Evolutionary conservation across 345 rosid genomes (phyloP).

Genomic region (Syzygium aqueum): DNA sequence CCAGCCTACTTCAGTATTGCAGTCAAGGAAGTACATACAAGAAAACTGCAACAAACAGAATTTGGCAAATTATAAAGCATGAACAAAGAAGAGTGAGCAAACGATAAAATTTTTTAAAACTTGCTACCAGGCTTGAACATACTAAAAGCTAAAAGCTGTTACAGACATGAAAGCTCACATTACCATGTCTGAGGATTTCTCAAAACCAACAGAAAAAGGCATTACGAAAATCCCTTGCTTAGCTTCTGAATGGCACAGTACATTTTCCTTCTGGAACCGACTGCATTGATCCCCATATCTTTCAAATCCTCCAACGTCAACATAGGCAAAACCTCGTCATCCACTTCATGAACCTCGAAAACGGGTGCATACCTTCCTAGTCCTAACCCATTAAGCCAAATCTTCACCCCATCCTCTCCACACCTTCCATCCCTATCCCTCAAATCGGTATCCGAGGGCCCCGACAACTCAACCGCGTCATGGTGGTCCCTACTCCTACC

Average conservation of each 20-base stretch:
- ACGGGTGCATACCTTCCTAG: conserved; percentile 61
- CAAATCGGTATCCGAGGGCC: conserved; percentile 30
- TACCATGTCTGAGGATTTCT: conserved; percentile 15
- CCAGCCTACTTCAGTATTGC: background rate
- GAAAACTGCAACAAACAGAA: background rate
- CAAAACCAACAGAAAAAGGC: conserved; percentile 63
- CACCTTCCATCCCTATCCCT: conserved; percentile 32
- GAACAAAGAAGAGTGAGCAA: background rate
- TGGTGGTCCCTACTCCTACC: conserved; percentile 14
- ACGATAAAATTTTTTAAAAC: background rate
- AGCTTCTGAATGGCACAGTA: conserved; percentile 67
- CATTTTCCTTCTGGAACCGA: conserved; percentile 68
- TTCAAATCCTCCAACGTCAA: conserved; percentile 70
- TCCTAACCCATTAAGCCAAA: conserved; percentile 54
- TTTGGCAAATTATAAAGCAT: background rate
- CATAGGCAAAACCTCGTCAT: conserved; percentile 65
- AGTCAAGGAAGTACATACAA: background rate
- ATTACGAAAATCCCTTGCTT: conserved; percentile 50
- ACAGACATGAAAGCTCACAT: background rate
- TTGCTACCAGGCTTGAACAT: background rate
- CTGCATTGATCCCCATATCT: conserved; percentile 76
- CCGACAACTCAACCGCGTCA: conserved; percentile 15
- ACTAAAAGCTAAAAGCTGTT: background rate
- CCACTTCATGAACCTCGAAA: conserved; percentile 71
- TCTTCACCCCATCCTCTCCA: conserved; percentile 47